Conservation (phyloP, 352 stramenopile genomes). For the Phytopythium mirpurense region DNA sequence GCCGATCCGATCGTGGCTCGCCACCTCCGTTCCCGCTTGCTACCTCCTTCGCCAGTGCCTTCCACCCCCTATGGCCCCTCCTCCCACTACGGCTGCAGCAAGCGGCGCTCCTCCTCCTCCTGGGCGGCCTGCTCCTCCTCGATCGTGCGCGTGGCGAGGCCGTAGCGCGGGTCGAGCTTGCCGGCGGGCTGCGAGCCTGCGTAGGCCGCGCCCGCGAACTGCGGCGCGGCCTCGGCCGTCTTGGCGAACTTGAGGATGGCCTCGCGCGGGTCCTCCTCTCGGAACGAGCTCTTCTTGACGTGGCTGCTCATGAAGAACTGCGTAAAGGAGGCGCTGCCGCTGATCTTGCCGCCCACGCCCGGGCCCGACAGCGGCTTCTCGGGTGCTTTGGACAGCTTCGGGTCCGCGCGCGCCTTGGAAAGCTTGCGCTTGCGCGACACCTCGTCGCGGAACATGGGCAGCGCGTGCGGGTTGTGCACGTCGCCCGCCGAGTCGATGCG, state of each 20-base stretch:
- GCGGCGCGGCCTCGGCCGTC: slow-evolving; percentile 56
- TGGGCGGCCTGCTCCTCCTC: slow-evolving; percentile 77
- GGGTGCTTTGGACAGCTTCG: slow-evolving; percentile 67
- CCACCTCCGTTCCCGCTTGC: too few relatives aligned
- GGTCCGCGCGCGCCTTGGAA: slow-evolving; percentile 56
- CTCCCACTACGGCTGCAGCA: slow-evolving; percentile 77
- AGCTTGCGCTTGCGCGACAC: slow-evolving; percentile 65
- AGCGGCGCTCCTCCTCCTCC: slow-evolving; percentile 65
- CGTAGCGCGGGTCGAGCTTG: slow-evolving; percentile 73
- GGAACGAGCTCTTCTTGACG: slow-evolving; percentile 82
- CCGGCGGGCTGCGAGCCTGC: slow-evolving; percentile 34
- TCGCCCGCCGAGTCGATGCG: slow-evolving; percentile 66
- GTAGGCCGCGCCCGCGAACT: slow-evolving; percentile 64
- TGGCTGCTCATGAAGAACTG: slow-evolving; percentile 88
- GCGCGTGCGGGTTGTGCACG: slow-evolving; percentile 69
- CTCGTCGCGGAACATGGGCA: slow-evolving; percentile 83
- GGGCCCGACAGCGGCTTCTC: slow-evolving; percentile 71
- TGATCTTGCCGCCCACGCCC: slow-evolving; percentile 75
- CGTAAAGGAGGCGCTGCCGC: slow-evolving; percentile 77
- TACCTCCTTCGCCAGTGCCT: too few relatives aligned
- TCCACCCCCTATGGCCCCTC: too few relatives aligned
- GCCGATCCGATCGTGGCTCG: too few relatives aligned
- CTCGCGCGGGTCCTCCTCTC: slow-evolving; percentile 78
- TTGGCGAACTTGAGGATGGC: slow-evolving; percentile 87
- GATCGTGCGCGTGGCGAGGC: slow-evolving; percentile 64